phyloP scores from a whole-genome alignment of 495 filamentous ascomycete species.

The Aspergillus bertholletiae region DNA sequence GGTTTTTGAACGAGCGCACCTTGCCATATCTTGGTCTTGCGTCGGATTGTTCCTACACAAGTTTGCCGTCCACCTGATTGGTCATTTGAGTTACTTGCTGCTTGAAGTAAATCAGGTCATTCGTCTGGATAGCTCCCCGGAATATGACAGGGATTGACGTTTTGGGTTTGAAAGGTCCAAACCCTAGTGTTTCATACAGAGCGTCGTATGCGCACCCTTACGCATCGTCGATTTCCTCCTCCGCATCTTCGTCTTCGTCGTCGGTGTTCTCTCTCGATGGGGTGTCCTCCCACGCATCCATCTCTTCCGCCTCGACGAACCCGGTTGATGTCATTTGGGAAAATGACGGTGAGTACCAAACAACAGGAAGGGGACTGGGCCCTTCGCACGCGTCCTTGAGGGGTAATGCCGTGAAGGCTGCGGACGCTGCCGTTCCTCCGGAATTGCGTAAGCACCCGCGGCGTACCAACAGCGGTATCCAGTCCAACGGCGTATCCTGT shows the following conservation, averaged over 20 bases:
- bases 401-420: slow-evolving; percentile 24
- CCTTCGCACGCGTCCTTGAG: slow-evolving; percentile 27
- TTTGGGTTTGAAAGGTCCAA: slow-evolving; percentile 44
- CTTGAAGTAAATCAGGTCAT: slow-evolving; percentile 14
- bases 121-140: slow-evolving; percentile 19
- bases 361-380: slow-evolving; percentile 23
- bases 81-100: slow-evolving; percentile 11
- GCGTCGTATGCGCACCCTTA: slow-evolving; percentile 54
- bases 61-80: slow-evolving; percentile 2
- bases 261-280: slow-evolving; percentile 77
- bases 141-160: slow-evolving; percentile 50
- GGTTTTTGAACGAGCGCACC: slow-evolving; percentile 29
- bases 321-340: slow-evolving; percentile 49
- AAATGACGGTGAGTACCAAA: slow-evolving; percentile 36
- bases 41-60: slow-evolving; percentile 4
- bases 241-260: slow-evolving; percentile 68
- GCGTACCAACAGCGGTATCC: slow-evolving; percentile 56
- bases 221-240: slow-evolving; percentile 63
- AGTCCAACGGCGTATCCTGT: slow-evolving; percentile 42
- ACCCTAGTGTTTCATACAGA: slow-evolving; percentile 35
- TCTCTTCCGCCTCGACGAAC: slow-evolving; percentile 44
- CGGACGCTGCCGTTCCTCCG: slow-evolving; percentile 50
- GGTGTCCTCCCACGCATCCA: slow-evolving; percentile 53
- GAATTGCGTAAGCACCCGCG: slow-evolving; percentile 80
- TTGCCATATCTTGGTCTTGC: slow-evolving; percentile 15